Percentiles rank a stretch among this genome's conserved stretches.
phyloP scores from a whole-genome alignment of 2,329 filamentous ascomycete species.

The Aureobasidium sp. region DNA sequence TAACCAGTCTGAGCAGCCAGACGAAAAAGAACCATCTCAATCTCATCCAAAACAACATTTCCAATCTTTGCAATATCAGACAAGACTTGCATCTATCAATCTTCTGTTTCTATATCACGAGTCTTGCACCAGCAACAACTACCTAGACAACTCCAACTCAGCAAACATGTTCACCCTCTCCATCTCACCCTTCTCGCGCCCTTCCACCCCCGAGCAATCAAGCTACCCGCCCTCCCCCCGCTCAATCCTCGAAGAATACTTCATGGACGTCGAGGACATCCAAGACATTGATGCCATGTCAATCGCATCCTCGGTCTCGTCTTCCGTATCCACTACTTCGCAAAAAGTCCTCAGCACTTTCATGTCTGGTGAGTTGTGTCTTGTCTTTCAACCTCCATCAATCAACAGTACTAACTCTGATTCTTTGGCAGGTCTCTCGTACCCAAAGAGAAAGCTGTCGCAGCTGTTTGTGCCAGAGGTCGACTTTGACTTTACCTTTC shows the following conservation, averaged over 20 bases:
- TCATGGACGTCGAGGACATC: conserved; percentile 5
- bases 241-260: not conserved
- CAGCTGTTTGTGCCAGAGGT: not conserved
- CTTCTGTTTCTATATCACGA: not conserved
- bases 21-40: not conserved
- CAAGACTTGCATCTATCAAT: not conserved
- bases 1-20: not conserved
- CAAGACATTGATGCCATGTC: conserved; percentile 6
- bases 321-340: not conserved
- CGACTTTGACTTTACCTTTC: not conserved
- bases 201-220: not conserved
- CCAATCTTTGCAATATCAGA: not conserved
- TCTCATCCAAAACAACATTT: not conserved
- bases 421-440: too few species aligned
- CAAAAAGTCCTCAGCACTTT: not conserved
- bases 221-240: not conserved
- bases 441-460: not conserved
- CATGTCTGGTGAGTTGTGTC: not conserved
- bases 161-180: not conserved
- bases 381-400: not conserved
- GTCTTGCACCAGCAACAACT: not conserved
- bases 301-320: not conserved
- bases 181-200: not conserved
- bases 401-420: too few species aligned
- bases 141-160: not conserved